Evolutionary conservation across 2,329 filamentous ascomycete species (phyloP).

Genomic region (Penicillium psychrosexuale): DNA sequence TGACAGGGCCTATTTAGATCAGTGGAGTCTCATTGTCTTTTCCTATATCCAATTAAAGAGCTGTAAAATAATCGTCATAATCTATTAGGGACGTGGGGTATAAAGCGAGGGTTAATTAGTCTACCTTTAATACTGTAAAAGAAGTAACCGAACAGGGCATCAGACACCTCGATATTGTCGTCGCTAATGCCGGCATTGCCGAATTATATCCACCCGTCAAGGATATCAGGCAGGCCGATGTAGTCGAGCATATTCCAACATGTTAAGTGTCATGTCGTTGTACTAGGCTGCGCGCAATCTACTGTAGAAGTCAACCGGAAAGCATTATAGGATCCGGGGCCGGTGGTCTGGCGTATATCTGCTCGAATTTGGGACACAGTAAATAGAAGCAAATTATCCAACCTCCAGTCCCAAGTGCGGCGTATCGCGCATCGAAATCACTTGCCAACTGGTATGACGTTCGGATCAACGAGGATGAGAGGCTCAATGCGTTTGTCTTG

Average conservation of each 20-base stretch:
- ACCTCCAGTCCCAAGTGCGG: background rate
- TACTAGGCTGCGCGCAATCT: conserved; percentile 35
- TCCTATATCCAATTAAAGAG: background rate
- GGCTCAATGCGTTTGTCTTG: background rate
- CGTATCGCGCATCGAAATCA: background rate
- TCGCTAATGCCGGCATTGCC: conserved; percentile 40
- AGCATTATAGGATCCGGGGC: background rate
- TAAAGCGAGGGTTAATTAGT: conserved; percentile 27
- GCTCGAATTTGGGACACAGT: background rate
- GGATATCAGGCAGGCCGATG: conserved; percentile 27
- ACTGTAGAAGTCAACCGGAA: conserved; percentile 23
- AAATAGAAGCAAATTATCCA: background rate
- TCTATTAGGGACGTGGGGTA: conserved; percentile 25
- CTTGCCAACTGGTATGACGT: background rate
- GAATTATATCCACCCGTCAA: conserved; percentile 29
- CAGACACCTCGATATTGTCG: conserved; percentile 34
- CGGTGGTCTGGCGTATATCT: background rate
- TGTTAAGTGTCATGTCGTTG: conserved; percentile 29
- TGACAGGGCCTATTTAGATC: too few species aligned
- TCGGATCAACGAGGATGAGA: background rate
- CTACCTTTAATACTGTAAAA: conserved; percentile 28
- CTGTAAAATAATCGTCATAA: too few species aligned
- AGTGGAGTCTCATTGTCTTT: too few species aligned
- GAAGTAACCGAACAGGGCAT: conserved; percentile 27
- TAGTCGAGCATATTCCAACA: conserved; percentile 28